These are phyloP conservation scores for Linnemannia hyalina DNA, from an alignment of 192 early-diverging fungal species.

Conservation along the genomic window DNA sequence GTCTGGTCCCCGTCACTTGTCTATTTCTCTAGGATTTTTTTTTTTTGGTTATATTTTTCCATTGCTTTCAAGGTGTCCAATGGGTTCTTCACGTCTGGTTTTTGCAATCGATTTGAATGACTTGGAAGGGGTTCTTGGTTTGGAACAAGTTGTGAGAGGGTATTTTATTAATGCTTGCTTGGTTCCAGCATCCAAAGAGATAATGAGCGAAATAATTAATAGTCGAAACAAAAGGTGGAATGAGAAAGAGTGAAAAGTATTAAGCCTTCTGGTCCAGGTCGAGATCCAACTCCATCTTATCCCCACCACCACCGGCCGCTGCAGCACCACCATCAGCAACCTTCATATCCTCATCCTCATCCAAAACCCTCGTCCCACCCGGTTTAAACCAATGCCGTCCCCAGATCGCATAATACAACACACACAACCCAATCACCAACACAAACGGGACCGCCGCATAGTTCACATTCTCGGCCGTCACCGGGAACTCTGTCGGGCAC, in stretches of 20 bases:
- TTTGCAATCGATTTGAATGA: neutral
- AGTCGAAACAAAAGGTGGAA: too few relatives aligned
- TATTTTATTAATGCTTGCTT: too few relatives aligned
- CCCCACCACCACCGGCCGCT: neutral
- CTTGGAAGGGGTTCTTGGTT: too few relatives aligned
- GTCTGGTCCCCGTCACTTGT: neutral
- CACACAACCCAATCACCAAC: constrained; percentile 59
- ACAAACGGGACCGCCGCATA: constrained; percentile 62
- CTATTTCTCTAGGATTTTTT: neutral
- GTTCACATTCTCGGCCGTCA: constrained; percentile 64
- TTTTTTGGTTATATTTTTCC: neutral
- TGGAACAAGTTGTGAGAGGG: too few relatives aligned
- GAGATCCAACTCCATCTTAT: neutral
- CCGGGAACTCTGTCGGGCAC: constrained; percentile 57
- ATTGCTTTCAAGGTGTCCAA: neutral
- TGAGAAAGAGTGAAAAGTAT: neutral
- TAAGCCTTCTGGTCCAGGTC: neutral
- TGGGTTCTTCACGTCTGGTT: neutral
- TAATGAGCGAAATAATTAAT: too few relatives aligned
- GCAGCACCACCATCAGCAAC: neutral
- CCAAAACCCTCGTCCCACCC: constrained; percentile 26
- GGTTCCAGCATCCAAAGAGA: neutral
- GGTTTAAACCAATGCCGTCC: constrained; percentile 68
- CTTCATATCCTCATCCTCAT: neutral
- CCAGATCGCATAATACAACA: constrained; percentile 63